Conservation (phyloP, 805 yeast species). For the Kockiozyma suomiensis region DNA sequence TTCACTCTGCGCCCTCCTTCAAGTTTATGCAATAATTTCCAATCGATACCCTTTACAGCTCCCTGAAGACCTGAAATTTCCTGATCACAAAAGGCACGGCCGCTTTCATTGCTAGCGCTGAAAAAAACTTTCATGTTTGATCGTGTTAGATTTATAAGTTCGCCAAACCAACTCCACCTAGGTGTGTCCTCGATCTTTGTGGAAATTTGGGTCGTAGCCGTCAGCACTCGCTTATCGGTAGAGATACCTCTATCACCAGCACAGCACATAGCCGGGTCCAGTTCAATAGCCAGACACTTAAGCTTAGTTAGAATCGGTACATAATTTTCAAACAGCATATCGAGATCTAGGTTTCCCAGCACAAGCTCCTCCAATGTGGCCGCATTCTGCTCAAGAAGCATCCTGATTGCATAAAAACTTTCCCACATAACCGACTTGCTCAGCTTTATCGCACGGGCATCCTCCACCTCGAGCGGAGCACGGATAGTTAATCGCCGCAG, state of each 20-base stretch:
- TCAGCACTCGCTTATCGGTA: not conserved
- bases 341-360: constrained; percentile 23
- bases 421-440: constrained; percentile 32
- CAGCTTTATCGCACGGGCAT: not conserved
- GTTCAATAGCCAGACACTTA: constrained; percentile 18
- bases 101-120: not conserved
- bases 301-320: constrained; percentile 25
- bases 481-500: constrained; percentile 27
- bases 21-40: constrained; percentile 18
- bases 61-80: not conserved
- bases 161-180: constrained; percentile 28
- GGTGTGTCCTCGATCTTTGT: not conserved
- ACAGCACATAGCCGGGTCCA: constrained; percentile 10
- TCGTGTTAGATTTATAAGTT: constrained; percentile 10
- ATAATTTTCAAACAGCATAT: constrained; percentile 29
- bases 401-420: constrained; percentile 28
- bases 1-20: constrained; percentile 24
- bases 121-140: constrained; percentile 19
- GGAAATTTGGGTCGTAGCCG: not conserved
- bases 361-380: constrained; percentile 28
- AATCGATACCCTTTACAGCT: constrained; percentile 23
- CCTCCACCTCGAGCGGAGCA: constrained; percentile 3
- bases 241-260: not conserved
- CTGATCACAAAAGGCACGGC: not conserved
- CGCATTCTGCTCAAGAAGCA: constrained; percentile 33